Base-by-base conservation (phyloP, 441 rosid species). In the Geranium incanum region DNA sequence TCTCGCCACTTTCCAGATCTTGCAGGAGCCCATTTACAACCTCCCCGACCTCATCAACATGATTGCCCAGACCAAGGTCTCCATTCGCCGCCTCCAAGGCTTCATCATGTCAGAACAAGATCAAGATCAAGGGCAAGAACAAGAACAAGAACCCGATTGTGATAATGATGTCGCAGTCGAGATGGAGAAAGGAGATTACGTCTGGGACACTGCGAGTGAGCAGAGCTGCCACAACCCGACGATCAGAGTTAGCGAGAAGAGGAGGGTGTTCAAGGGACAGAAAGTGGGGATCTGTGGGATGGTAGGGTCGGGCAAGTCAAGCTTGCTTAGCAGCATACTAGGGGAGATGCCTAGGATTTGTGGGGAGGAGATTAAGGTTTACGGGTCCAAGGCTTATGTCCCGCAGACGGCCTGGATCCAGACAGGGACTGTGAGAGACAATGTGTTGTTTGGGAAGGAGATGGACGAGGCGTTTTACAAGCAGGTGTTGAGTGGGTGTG, bases 391-490 rank as follows among this genome's bases (percentile, higher is more conserved):
- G 80, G 97, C 96, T 68, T 94, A 94, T 70, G 96, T 94, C 41
- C 91, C 97, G 57, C 98, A 94, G 78, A 84, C 91, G 2, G 94
- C 97, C 0, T 90, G 97, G 97, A 90, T 94, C 81, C 83, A 89
- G 74, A 83, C 91, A 1, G 99, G 97, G 66, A 89, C 87, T 71
- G 86, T 94, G 69, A 86, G 87, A 78, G 95, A 90, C 16, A 94
- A 94, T 74, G 92, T 94, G 76, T 77, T 92, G 64, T 94, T 94
- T 74, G 97, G 99, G 71, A 92, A 83, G 80, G 74, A 76, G 11
- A 84, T 81, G 3, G 89, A 89, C 66, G 69, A 60, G 13, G 74
- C 70, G 18, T 89, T 78, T 81, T 94, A 94, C 66, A 81, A 81
- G 60, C 80, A 70, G 67, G 86, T 94, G 6, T 84, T 94, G 39